Evolutionary conservation across 1,139 yeast genomes (phyloP), one percentile per base, ranked within the genome.

Genomic region (Sugiyamaella paludigena): DNA sequence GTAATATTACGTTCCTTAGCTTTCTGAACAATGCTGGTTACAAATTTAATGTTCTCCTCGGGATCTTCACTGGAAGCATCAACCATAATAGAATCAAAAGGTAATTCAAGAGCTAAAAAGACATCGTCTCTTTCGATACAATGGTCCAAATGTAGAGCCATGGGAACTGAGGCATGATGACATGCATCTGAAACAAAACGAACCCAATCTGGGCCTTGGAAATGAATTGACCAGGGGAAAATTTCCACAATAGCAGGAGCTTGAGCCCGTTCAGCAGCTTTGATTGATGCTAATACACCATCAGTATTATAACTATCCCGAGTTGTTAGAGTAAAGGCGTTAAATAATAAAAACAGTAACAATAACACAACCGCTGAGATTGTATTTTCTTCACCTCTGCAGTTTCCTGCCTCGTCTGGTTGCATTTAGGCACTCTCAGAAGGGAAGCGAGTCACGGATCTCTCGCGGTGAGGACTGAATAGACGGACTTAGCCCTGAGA

Each of bases 31-130:
- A 59, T 50, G 35, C 57, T 48, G 16, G 52, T 36, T 16, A 61
- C 63, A 39, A 52, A 53, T 32, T 41, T 46, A 40, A 52, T 45
- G 50, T 60, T 61, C 48, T 55, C 63, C 34, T 58, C 61, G 12
- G 59, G 60, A 40, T 59, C 60, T 36, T 56, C 59, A 29, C 58
- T 54, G 7, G 65, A 60, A 40, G 62, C 62, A 54, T 62, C 65
- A 36, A 62, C 63, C 65, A 62, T 62, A 47, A 62, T 57, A 26
- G 62, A 57, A 49, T 62, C 65, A 46, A 62, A 62, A 13, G 61
- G 60, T 45, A 59, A 49, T 12, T 54, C 58, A 42, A 61, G 54
- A 12, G 63, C 62, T 30, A 45, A 47, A 38, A 51, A 48, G 28
- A 62, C 61, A 37, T 56, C 62, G 2, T 55, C 55, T 35, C 55